Evolutionary conservation across 176 grass and related monocot genomes (phyloP).

Genomic region (Tillandsia leiboldiana): DNA sequence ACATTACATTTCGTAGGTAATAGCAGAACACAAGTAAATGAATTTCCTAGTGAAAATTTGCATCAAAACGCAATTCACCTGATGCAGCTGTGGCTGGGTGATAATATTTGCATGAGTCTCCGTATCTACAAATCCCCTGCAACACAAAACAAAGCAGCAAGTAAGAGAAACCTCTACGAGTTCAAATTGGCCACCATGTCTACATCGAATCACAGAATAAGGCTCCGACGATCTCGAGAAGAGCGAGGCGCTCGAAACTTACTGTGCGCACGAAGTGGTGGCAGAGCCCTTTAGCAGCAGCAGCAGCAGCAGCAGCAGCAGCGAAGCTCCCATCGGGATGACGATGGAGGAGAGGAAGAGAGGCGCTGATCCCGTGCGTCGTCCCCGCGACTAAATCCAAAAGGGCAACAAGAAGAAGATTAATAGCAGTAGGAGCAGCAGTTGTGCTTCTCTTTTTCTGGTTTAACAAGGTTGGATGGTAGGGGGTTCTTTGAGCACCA

Average conservation of each 20-base stretch:
- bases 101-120: constrained; percentile 70
- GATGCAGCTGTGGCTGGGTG: constrained; percentile 32
- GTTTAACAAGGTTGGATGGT: too few species aligned
- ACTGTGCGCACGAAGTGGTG: constrained; percentile 71
- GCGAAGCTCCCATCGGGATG: constrained; percentile 35
- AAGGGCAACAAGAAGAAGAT: neutral
- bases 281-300: constrained; percentile 37
- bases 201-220: neutral
- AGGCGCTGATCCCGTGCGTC: too few species aligned
- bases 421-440: too few species aligned
- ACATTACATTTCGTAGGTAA: too few species aligned
- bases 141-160: neutral
- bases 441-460: too few species aligned
- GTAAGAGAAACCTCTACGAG: neutral
- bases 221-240: neutral
- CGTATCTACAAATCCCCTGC: constrained; percentile 59
- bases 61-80: constrained; percentile 21
- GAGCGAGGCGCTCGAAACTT: neutral
- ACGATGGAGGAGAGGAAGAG: constrained; percentile 17
- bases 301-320: neutral
- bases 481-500: neutral
- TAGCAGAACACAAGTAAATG: too few species aligned
- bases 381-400: constrained; percentile 24
- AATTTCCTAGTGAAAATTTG: too few species aligned
- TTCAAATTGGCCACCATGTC: neutral